A percentile compares a stretch with the other conserved stretches of the same genome.
These are phyloP conservation scores for Pyrrhoderma noxium DNA, from an alignment of 1,284 basidiomycete species.

Conservation along the genomic window DNA sequence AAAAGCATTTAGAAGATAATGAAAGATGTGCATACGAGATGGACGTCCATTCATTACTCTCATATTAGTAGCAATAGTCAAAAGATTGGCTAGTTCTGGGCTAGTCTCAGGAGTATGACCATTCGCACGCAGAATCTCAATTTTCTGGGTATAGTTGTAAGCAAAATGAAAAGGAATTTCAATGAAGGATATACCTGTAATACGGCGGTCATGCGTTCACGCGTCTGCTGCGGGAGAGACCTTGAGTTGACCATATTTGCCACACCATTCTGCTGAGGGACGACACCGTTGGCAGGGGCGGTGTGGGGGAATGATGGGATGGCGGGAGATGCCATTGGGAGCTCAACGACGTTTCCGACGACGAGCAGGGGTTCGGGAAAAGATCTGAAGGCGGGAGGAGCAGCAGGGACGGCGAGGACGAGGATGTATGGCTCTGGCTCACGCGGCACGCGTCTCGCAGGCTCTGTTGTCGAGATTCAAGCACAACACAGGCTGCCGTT, in stretches of 20 bases:
- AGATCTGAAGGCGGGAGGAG: neutral
- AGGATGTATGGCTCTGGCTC: neutral
- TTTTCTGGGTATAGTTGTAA: constrained; percentile 25
- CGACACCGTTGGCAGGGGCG: constrained; percentile 6
- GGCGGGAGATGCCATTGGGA: constrained; percentile 14
- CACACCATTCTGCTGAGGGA: constrained; percentile 13
- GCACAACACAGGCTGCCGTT: too few species aligned
- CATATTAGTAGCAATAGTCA: constrained; percentile 26
- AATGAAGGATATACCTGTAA: constrained; percentile 6
- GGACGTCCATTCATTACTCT: constrained; percentile 16
- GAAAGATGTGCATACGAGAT: constrained; percentile 6
- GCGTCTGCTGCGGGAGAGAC: constrained; percentile 6
- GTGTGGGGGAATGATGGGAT: constrained; percentile 11
- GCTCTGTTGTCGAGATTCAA: too few species aligned
- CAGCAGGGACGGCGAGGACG: constrained; percentile 3
- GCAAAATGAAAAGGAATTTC: neutral
- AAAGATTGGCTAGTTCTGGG: constrained; percentile 30
- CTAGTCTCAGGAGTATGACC: constrained; percentile 31
- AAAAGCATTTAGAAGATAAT: neutral
- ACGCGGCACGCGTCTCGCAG: neutral
- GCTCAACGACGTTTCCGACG: neutral
- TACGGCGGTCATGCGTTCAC: constrained; percentile 9
- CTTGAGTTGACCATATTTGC: constrained; percentile 4
- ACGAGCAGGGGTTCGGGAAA: neutral
- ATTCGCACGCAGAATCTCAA: constrained; percentile 25